Conservation (phyloP, 2,329 filamentous ascomycete species). For the Verticillium isaacii region DNA sequence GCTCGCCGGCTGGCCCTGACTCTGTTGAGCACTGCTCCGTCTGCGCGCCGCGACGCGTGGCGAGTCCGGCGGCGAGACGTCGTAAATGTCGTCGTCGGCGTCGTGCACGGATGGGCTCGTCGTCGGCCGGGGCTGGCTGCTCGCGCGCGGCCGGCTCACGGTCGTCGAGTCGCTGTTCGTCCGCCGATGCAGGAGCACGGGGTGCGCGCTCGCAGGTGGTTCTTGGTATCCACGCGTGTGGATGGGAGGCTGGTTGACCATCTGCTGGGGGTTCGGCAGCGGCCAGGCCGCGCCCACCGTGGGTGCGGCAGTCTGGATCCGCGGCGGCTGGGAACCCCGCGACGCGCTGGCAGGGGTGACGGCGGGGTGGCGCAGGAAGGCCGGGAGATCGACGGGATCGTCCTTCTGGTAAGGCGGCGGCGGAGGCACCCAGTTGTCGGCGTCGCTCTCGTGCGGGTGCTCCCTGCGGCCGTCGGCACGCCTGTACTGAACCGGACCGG, state of each 20-base stretch:
- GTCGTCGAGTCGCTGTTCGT: slow-evolving; percentile 8
- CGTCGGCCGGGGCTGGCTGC: slow-evolving; percentile 6
- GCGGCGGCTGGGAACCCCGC: slow-evolving; percentile 16
- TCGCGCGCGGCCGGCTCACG: slow-evolving; percentile 8
- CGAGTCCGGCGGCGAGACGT: slow-evolving; percentile 41
- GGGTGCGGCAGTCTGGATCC: slow-evolving; percentile 15
- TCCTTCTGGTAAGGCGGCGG: slow-evolving; percentile 75
- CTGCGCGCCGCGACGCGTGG: slow-evolving; percentile 18
- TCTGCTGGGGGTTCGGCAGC: slow-evolving; percentile 5
- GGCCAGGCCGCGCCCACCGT: slow-evolving; percentile 8
- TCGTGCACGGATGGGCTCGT: slow-evolving; percentile 4
- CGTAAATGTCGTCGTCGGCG: slow-evolving; percentile 34
- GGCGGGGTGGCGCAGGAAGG: slow-evolving; percentile 47
- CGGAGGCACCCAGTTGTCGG: slow-evolving; percentile 83
- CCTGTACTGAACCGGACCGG: slow-evolving; percentile 56
- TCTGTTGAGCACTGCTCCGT: neutral
- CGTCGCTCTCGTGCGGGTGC: slow-evolving; percentile 80
- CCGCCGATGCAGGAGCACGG: neutral
- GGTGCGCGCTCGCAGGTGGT: slow-evolving; percentile 2
- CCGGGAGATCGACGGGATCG: slow-evolving; percentile 51
- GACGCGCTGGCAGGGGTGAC: slow-evolving; percentile 28
- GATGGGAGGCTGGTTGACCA: slow-evolving; percentile 6
- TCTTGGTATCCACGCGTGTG: slow-evolving; percentile 1
- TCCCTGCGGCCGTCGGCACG: slow-evolving; percentile 66
- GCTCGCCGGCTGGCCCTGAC: neutral